These are phyloP conservation scores for Aureobasidium pullulans DNA, from an alignment of 2,329 filamentous ascomycete genomes.

Conservation along the genomic window DNA sequence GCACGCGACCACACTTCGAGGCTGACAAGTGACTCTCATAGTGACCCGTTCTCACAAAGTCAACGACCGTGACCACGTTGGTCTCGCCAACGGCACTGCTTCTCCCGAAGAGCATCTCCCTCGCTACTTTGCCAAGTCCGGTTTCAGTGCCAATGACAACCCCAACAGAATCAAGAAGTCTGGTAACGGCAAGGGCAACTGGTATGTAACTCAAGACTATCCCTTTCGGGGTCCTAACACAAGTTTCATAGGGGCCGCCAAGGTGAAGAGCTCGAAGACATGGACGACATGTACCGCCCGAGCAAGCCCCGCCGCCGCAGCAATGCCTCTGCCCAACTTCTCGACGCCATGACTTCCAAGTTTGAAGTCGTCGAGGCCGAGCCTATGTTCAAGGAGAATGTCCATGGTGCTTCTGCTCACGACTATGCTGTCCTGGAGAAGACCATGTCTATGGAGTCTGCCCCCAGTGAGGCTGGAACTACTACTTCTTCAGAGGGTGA, in stretches of 20 bases:
- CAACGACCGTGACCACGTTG: constrained; percentile 86
- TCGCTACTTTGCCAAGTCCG: constrained; percentile 87
- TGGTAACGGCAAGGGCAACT: constrained; percentile 86
- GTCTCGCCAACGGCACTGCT: constrained; percentile 65
- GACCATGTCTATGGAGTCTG: constrained; percentile 3
- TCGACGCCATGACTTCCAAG: constrained; percentile 87
- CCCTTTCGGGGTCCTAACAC: not conserved
- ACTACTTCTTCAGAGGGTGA: constrained; percentile 1
- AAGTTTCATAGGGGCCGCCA: constrained; percentile 60
- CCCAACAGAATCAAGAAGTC: constrained; percentile 97
- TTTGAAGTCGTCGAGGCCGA: constrained; percentile 87
- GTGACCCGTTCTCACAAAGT: constrained; percentile 98
- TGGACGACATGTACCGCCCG: constrained; percentile 62
- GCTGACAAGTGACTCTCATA: constrained; percentile 31
- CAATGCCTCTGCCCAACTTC: constrained; percentile 71
- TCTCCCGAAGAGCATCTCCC: constrained; percentile 67
- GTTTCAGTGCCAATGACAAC: constrained; percentile 64
- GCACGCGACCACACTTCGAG: not conserved
- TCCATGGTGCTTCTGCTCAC: constrained; percentile 61
- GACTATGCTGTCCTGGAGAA: constrained; percentile 27
- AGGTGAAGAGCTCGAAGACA: constrained; percentile 78
- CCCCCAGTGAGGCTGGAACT: constrained; percentile 7
- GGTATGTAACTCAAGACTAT: constrained; percentile 50
- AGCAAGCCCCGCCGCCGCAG: constrained; percentile 82
- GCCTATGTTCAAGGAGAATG: constrained; percentile 81